Percentiles rank a stretch among this genome's conserved stretches.
These are phyloP conservation scores for Saccharomycopsis guyanensis DNA, from an alignment of 805 yeast genomes.

Conservation along the genomic window DNA sequence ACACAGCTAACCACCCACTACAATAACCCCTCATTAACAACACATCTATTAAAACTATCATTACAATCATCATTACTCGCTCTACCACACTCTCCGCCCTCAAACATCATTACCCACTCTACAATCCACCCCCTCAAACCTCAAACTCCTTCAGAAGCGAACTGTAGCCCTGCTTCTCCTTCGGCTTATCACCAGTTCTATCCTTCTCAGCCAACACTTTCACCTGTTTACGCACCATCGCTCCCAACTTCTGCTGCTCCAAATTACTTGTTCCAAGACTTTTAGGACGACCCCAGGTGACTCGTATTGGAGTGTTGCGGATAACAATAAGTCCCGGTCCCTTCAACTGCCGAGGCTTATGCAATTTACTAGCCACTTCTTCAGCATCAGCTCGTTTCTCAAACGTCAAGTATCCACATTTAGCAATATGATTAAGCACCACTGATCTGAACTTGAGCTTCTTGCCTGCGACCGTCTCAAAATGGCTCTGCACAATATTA, in stretches of 20 bases:
- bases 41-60: too few species aligned
- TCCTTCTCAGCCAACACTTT: conserved; percentile 38
- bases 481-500: conserved; percentile 45
- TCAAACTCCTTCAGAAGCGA: background rate
- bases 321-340: conserved; percentile 31
- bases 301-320: conserved; percentile 39
- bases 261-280: conserved; percentile 34
- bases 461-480: conserved; percentile 26
- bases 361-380: conserved; percentile 28
- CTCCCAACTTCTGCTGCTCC: conserved; percentile 41
- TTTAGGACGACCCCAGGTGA: conserved; percentile 47
- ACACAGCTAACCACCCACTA: too few species aligned
- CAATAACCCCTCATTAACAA: too few species aligned
- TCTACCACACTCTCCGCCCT: too few species aligned
- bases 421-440: conserved; percentile 47
- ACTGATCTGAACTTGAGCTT: conserved; percentile 42
- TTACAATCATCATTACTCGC: too few species aligned
- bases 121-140: background rate
- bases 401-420: conserved; percentile 59
- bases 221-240: conserved; percentile 46
- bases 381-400: conserved; percentile 44
- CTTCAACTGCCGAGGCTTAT: conserved; percentile 14
- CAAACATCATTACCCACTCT: too few species aligned
- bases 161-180: too few species aligned
- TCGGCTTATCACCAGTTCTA: too few species aligned